Evolutionary conservation across 78 protist species (phyloP).

Genomic region (Tieghemostelium lacteum): DNA sequence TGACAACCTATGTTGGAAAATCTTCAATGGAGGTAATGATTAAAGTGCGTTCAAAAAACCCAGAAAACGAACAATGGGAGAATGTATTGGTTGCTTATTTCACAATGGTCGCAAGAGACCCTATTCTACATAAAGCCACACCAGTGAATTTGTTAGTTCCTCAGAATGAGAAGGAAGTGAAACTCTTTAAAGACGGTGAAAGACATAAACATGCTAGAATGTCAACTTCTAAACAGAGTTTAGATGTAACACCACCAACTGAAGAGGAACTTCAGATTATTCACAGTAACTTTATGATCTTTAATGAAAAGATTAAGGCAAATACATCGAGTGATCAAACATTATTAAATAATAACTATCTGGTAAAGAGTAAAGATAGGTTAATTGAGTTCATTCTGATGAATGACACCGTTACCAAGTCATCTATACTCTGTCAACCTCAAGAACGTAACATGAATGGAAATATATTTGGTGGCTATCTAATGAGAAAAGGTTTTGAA

Average conservation of each 20-base stretch:
- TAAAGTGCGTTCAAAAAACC: constrained; percentile 33
- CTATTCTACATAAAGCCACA: constrained; percentile 16
- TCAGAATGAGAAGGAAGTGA: background rate
- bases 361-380: background rate
- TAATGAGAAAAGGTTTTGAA: constrained; percentile 75
- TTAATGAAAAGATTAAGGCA: constrained; percentile 1
- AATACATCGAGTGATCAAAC: background rate
- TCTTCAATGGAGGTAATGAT: constrained; percentile 74
- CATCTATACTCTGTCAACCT: constrained; percentile 77
- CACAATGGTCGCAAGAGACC: constrained; percentile 79
- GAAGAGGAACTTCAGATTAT: constrained; percentile 34
- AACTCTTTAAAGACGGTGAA: constrained; percentile 30
- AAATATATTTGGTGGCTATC: constrained; percentile 78
- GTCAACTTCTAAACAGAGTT: background rate
- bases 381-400: constrained; percentile 34
- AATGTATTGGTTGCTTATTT: constrained; percentile 64
- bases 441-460: constrained; percentile 77
- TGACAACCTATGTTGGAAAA: constrained; percentile 70
- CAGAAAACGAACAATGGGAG: constrained; percentile 40
- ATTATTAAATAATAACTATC: no score
- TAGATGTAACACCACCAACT: constrained; percentile 56
- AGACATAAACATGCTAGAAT: constrained; percentile 22
- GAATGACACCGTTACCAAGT: constrained; percentile 17
- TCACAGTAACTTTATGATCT: constrained; percentile 72
- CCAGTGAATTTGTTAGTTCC: constrained; percentile 9